phyloP scores from a whole-genome alignment of 1,139 yeast species.

The Kodamaea fungicola region DNA sequence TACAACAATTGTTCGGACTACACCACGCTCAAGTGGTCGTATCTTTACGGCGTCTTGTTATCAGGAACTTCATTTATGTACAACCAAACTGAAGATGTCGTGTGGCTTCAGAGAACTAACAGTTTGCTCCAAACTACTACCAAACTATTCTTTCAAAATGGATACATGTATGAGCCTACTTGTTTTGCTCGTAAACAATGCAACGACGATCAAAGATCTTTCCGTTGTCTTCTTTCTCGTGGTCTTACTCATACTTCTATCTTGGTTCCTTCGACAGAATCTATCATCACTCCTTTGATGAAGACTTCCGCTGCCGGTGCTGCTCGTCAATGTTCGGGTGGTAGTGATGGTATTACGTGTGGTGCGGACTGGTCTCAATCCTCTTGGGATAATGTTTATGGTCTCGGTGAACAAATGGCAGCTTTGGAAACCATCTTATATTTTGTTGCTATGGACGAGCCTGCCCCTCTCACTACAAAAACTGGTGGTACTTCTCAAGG shows the following conservation, averaged over 20 bases:
- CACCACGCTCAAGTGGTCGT: constrained; percentile 7
- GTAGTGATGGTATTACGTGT: constrained; percentile 8
- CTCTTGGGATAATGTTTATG: constrained; percentile 6
- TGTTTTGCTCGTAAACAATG: constrained; percentile 5
- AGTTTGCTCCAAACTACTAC: constrained; percentile 3
- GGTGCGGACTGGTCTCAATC: constrained; percentile 6
- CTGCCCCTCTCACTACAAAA: constrained; percentile 5
- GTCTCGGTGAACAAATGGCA: constrained; percentile 8
- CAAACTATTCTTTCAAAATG: neutral
- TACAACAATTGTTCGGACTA: constrained; percentile 5
- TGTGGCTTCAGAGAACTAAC: constrained; percentile 7
- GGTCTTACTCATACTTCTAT: constrained; percentile 12
- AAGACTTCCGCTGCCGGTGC: constrained; percentile 5
- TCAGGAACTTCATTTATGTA: constrained; percentile 7
- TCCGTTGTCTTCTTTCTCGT: constrained; percentile 12
- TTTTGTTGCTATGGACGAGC: constrained; percentile 1
- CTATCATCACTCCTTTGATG: constrained; percentile 7
- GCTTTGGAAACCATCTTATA: constrained; percentile 6
- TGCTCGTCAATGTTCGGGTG: constrained; percentile 6
- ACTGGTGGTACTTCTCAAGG: constrained; percentile 63
- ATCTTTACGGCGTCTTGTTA: constrained; percentile 6
- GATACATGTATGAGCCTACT: constrained; percentile 6
- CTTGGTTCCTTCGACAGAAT: constrained; percentile 10
- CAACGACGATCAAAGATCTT: constrained; percentile 8
- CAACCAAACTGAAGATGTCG: constrained; percentile 3